These are phyloP conservation scores for Paragyromitra xinjiangensis DNA, from an alignment of 495 filamentous ascomycete genomes.

Conservation along the genomic window DNA sequence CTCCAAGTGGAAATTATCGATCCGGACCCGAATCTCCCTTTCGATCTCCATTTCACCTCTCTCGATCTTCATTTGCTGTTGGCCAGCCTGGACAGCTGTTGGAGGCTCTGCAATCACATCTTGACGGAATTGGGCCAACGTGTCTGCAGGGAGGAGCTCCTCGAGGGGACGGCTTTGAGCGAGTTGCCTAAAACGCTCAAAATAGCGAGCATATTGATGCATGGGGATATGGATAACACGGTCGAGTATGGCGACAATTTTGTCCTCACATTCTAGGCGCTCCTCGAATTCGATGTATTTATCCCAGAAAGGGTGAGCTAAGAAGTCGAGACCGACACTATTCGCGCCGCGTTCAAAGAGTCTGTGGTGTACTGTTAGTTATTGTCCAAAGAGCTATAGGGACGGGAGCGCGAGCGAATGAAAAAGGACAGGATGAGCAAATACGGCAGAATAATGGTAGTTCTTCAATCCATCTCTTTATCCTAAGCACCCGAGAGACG, in stretches of 20 bases:
- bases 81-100: slow-evolving; percentile 62
- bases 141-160: slow-evolving; percentile 76
- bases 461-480: slow-evolving; percentile 53
- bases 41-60: slow-evolving; percentile 79
- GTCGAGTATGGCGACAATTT: slow-evolving; percentile 83
- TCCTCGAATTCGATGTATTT: slow-evolving; percentile 98
- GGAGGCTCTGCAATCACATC: slow-evolving; percentile 72
- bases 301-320: slow-evolving; percentile 97
- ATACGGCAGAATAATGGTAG: slow-evolving; percentile 58
- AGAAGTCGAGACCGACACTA: slow-evolving; percentile 89
- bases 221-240: slow-evolving; percentile 92
- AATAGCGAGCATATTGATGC: slow-evolving; percentile 96
- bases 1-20: slow-evolving; percentile 82
- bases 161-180: slow-evolving; percentile 75
- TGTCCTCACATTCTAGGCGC: slow-evolving; percentile 82
- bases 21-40: slow-evolving; percentile 77
- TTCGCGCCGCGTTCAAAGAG: slow-evolving; percentile 91
- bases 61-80: slow-evolving; percentile 63
- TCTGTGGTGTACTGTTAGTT: slow-evolving; percentile 71
- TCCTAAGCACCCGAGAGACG: slow-evolving; percentile 44
- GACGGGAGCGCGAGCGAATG: slow-evolving; percentile 42
- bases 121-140: slow-evolving; percentile 71
- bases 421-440: slow-evolving; percentile 59
- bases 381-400: slow-evolving; percentile 56
- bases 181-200: slow-evolving; percentile 84